Base-by-base conservation (phyloP, 257 asterid species). In the Penstemon eatonii region DNA sequence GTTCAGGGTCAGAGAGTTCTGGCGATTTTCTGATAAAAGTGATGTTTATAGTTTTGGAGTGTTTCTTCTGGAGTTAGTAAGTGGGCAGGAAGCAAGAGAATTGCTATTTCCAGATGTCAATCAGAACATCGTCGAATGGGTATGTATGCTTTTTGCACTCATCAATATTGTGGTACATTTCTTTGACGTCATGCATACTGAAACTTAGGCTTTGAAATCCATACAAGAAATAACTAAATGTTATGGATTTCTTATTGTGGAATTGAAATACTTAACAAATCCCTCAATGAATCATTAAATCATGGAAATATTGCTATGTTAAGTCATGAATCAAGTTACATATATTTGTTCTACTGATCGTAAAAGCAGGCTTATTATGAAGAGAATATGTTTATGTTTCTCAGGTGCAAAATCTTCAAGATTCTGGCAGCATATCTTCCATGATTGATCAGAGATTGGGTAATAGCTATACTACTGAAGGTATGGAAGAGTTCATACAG, bases 11-110 rank as follows among this genome's bases (percentile, higher is more conserved):
- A 83, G 82, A 61, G 97, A 91, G 79, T 91, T 88, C 83, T 76
- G 96, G 67, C 85, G 83, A 46, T 91, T 91, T 81, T 91, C 97
- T 44, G 97, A 88, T 78, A 88, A 85, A 79, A 88, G 96, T 73
- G 97, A 91, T 77, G 91, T 85, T 60, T 88, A 88, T 80, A 88
- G 97, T 87, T 91, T 85, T 71, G 95, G 96, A 62, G 83, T 88
- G 76, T 91, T 91, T 74, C 96, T 91, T 73, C 71, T 91, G 91
- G 96, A 91, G 88, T 76, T 91, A 52, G 90, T 88, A 40, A 88
- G 96, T 56, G 97, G 96, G 63, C 84, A 53, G 67, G 95, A 82
- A 79, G 92, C 92, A 39, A 75, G 72, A 67, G 87, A 71, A 61
- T 70, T 91, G 73, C 78, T 85, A 60, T 70, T 84, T 69, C 73